Evolutionary conservation across 2,329 filamentous ascomycete species (phyloP).

Genomic region (Clarireedia homoeocarpa): DNA sequence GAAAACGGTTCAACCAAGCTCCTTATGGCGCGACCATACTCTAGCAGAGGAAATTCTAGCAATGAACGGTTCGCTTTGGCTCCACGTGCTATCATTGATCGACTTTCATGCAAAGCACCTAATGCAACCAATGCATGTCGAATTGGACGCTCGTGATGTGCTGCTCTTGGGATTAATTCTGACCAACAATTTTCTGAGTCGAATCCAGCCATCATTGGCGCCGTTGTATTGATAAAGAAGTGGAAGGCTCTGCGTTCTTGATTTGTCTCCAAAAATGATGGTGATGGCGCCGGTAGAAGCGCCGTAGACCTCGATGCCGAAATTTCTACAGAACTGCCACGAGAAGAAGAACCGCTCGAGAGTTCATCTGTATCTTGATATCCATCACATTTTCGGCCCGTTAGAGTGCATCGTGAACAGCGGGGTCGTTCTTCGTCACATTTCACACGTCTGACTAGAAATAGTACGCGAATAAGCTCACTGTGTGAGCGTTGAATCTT

Average conservation of each 20-base stretch:
- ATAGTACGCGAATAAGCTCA: background rate
- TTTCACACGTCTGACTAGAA: slow-evolving; percentile 1
- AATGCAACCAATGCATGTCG: background rate
- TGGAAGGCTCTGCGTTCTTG: background rate
- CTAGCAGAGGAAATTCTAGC: background rate
- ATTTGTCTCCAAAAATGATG: background rate
- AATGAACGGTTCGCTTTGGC: background rate
- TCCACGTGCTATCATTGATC: background rate
- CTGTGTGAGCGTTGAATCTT: background rate
- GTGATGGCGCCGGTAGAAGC: background rate
- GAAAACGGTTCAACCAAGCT: background rate
- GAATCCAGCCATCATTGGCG: slow-evolving; percentile 1
- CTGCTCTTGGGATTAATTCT: background rate
- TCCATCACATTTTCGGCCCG: background rate
- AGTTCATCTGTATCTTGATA: background rate
- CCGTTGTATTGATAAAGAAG: slow-evolving; percentile 1
- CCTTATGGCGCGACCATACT: background rate
- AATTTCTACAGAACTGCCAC: background rate
- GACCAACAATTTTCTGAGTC: background rate
- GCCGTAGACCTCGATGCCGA: background rate
- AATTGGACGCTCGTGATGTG: background rate
- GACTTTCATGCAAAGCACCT: background rate
- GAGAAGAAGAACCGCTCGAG: background rate
- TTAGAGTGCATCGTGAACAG: background rate
- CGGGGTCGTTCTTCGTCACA: background rate